These are phyloP conservation scores for Huntiella savannae DNA, from an alignment of 2,329 filamentous ascomycete genomes.

Conservation along the genomic window DNA sequence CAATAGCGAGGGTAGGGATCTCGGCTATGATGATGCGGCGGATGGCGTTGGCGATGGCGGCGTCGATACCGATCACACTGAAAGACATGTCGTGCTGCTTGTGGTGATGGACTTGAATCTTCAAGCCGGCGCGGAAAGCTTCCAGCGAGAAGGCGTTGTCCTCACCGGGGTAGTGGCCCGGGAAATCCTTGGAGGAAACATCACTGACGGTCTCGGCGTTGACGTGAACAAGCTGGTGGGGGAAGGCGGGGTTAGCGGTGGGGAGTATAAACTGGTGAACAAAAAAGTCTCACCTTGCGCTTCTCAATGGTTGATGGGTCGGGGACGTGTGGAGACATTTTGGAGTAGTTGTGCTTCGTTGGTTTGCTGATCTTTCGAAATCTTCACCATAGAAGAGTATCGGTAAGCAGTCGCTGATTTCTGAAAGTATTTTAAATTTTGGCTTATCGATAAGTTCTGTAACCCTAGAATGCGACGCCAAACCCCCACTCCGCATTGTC, in stretches of 20 bases:
- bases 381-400: too few relatives aligned
- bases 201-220: conserved; percentile 81
- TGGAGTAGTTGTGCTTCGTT: neutral
- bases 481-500: neutral
- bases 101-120: conserved; percentile 71
- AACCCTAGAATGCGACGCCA: neutral
- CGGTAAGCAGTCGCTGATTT: too few relatives aligned
- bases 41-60: conserved; percentile 89
- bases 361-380: neutral
- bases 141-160: conserved; percentile 63
- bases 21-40: conserved; percentile 89
- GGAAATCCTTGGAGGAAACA: conserved; percentile 78
- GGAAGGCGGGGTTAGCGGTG: neutral
- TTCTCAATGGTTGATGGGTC: conserved; percentile 38
- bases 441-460: conserved; percentile 8
- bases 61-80: conserved; percentile 80
- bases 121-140: conserved; percentile 50
- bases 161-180: conserved; percentile 76
- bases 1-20: conserved; percentile 84
- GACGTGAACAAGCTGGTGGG: conserved; percentile 56
- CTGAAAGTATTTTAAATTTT: conserved; percentile 1
- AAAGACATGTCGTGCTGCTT: conserved; percentile 61
- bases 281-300: conserved; percentile 32
- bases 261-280: neutral
- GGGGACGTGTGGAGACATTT: conserved; percentile 27